Base-by-base conservation (phyloP, 2,329 filamentous ascomycete genomes). In the Fusarium nodosum region DNA sequence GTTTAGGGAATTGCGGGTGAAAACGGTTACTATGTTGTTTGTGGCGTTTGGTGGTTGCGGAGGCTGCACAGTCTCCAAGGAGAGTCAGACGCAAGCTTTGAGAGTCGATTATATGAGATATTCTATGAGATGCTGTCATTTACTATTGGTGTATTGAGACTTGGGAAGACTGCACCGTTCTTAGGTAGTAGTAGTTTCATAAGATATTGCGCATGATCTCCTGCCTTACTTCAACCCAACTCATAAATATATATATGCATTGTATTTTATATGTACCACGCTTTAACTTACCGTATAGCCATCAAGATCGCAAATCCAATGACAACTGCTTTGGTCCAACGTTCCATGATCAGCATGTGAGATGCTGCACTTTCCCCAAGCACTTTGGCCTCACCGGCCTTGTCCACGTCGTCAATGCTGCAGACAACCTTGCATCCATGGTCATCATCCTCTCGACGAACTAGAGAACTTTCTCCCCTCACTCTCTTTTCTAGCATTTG, bases 321-420 rank as follows among this genome's bases (percentile, higher is more conserved):
- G 33, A 57, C 30, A 50, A 39, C 28, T 8, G 18, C 28, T 11
- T 38, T 31, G 33, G 55, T 44, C 50, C 55, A 61, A 36, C 26
- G 24, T n/a, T 20, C 42, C 12, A 53, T 38, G 7, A 18, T 13
- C 10, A 56, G 22, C 38, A 55, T 51, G 16, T 62, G 56, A 24
- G 71, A 38, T n/a, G 70, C 72, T 36, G 69, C 65, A 38, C 72
- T 74, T 39, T 75, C 72, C 68, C 69, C 75, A 18, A 77, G 59
- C 50, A 76, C 58, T 31, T 66, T 66, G 18, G 65, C 45, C 30
- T 55, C 60, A 20, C 77, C 74, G 16, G 58, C 57, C 46, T 76
- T 75, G 18, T 72, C 56, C 13, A 78, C 77, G 33, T 78, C 72
- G 52, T 80, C 78, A 48, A 79, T 77, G 56, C 75, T 78, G 48